Percentiles rank a stretch among this genome's conserved stretches.
Evolutionary conservation across 768 basidiomycete species (phyloP).

Genomic region (Pisolithus orientalis): DNA sequence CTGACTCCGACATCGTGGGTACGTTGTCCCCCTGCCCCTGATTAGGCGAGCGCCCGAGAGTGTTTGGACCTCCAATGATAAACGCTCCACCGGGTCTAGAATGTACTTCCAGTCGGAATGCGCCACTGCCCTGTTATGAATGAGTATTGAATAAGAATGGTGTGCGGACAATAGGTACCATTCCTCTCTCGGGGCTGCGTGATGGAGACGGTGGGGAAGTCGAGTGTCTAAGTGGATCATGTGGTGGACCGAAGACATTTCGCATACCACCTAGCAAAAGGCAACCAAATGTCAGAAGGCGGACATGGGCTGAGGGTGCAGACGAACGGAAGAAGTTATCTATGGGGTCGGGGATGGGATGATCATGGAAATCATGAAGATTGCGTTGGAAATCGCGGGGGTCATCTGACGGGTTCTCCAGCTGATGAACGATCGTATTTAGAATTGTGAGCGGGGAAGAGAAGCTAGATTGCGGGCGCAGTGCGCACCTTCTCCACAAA

Average conservation of each 20-base stretch:
- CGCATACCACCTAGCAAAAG: slow-evolving; percentile 6
- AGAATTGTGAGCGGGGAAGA: neutral
- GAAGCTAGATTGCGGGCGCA: neutral
- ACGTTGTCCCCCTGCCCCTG: slow-evolving; percentile 21
- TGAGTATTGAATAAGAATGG: neutral
- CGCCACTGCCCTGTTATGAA: slow-evolving; percentile 14
- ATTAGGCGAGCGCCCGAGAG: slow-evolving; percentile 15
- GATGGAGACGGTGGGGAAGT: slow-evolving; percentile 12
- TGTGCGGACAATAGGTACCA: slow-evolving; percentile 7
- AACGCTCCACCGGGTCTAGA: slow-evolving; percentile 29
- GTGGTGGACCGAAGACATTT: neutral
- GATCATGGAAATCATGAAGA: slow-evolving; percentile 20
- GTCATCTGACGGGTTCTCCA: slow-evolving; percentile 71
- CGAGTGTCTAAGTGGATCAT: slow-evolving; percentile 2
- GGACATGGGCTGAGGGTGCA: neutral
- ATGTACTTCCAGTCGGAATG: slow-evolving; percentile 32
- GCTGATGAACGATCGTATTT: slow-evolving; percentile 35
- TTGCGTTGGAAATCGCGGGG: slow-evolving; percentile 58
- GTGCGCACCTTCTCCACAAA: slow-evolving; percentile 74
- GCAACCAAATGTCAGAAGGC: neutral
- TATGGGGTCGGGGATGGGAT: slow-evolving; percentile 33
- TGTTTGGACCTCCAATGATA: slow-evolving; percentile 31
- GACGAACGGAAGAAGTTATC: slow-evolving; percentile 45
- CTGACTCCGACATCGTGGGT: slow-evolving; percentile 52
- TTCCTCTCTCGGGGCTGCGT: slow-evolving; percentile 8